Base-by-base conservation (phyloP, 306 rosid species). In the Elaeagnus macrophylla region DNA sequence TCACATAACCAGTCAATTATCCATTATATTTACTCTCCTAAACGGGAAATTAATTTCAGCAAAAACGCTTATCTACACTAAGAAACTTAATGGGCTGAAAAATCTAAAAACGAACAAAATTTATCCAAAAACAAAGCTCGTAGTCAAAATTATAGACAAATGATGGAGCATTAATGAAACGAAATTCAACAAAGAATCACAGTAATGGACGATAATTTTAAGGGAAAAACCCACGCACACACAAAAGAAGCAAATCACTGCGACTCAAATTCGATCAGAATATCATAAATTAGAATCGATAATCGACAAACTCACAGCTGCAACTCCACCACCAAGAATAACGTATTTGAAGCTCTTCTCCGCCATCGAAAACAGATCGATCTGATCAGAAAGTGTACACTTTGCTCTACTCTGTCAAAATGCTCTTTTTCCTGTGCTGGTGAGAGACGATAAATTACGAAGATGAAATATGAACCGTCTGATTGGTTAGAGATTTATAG, bases 241-340 rank as follows among this genome's bases (percentile, higher is more conserved):
- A 25, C 2, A 25, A 25, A 25, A 0, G 32, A 25, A 25, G 32
- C 4, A 25, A 25, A 25, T 0, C 32, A 25, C 32, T 25, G n/a
- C n/a, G 32, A 25, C 32, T 25, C 32, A 25, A 25, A 25, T 25
- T 25, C 32, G 32, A 25, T 25, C 32, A 25, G 32, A 5, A 25
- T 25, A 25, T 25, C 32, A 25, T 25, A 25, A 25, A 25, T 25
- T 25, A 59, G 52, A 50, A 55, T 2, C 35, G 39, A 53, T 40
- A 59, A 61, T n/a, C 32, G 38, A 25, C 45, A 59, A 65, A 72
- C 97, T 80, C 69, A 91, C 97, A n/a, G 95, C 94, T 3, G 97
- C 32, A 38, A 91, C 97, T 44, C 97, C 97, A 62, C 97, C 97
- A 0, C 97, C 97, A 56, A 82, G 65, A 75, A 91, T 80, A 56